These are phyloP conservation scores for Astrephomene gubernaculifera DNA, from an alignment of 139 green algal species.

Conservation along the genomic window DNA sequence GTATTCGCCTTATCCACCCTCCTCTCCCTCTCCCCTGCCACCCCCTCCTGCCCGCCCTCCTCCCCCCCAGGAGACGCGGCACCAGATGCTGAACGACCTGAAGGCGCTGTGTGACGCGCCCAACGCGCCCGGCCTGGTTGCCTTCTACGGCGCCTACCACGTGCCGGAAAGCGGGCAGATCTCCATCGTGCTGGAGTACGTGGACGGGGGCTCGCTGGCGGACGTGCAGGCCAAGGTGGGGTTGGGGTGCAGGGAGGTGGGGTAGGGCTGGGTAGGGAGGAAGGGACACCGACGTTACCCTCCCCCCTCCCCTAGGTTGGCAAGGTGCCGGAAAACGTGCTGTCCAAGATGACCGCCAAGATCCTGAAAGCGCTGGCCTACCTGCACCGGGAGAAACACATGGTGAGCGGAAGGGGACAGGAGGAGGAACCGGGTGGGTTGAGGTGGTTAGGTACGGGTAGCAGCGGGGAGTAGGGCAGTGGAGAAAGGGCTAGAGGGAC, in stretches of 20 bases:
- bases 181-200: conserved; percentile 95
- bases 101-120: conserved; percentile 81
- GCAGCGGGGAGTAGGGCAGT: too few relatives aligned
- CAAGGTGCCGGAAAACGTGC: conserved; percentile 81
- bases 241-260: not conserved
- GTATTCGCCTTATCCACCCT: not conserved
- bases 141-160: conserved; percentile 86
- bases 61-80: conserved; percentile 75
- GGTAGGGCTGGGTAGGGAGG: not conserved
- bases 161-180: conserved; percentile 82
- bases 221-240: conserved; percentile 81
- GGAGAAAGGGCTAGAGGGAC: too few relatives aligned
- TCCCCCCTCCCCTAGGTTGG: conserved; percentile 54
- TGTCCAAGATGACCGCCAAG: conserved; percentile 80
- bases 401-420: too few relatives aligned
- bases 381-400: conserved; percentile 81
- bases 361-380: conserved; percentile 83
- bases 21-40: not conserved
- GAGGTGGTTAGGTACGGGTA: too few relatives aligned
- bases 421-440: too few relatives aligned
- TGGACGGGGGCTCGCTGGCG: conserved; percentile 93
- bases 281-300: not conserved
- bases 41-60: too few relatives aligned
- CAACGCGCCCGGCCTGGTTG: conserved; percentile 71
- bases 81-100: conserved; percentile 92